phyloP scores from a whole-genome alignment of 805 yeast species.

The Ogataea haglerorum region DNA sequence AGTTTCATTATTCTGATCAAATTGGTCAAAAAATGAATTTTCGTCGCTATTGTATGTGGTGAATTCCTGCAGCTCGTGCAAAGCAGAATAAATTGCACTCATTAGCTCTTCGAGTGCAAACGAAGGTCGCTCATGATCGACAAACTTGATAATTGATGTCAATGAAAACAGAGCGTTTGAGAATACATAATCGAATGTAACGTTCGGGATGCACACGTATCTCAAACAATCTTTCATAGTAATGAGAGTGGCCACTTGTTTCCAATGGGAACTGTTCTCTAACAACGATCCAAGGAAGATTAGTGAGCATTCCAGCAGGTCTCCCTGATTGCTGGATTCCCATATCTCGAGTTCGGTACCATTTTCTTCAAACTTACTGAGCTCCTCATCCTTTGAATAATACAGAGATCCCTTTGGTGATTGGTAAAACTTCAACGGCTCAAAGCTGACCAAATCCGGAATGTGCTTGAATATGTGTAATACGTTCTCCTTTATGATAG shows the following conservation, averaged over 20 bases:
- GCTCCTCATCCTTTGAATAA: conserved; percentile 37
- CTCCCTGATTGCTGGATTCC: conserved; percentile 48
- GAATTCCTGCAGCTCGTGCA: conserved; percentile 24
- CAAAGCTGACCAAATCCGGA: conserved; percentile 38
- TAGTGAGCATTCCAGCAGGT: conserved; percentile 48
- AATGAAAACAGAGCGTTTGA: conserved; percentile 54
- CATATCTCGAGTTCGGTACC: conserved; percentile 43
- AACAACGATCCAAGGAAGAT: conserved; percentile 50
- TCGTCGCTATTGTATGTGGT: conserved; percentile 28
- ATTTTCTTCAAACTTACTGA: conserved; percentile 41
- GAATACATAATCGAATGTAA: conserved; percentile 59
- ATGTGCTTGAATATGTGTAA: conserved; percentile 42
- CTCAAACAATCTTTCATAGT: conserved; percentile 44
- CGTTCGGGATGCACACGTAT: conserved; percentile 46
- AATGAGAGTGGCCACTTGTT: conserved; percentile 36
- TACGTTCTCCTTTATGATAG: conserved; percentile 50
- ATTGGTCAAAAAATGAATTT: conserved; percentile 37
- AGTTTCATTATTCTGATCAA: conserved; percentile 26
- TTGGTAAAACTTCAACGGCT: conserved; percentile 43
- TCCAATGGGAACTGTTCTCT: conserved; percentile 50
- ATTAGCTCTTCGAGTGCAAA: conserved; percentile 38
- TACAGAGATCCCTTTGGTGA: conserved; percentile 40
- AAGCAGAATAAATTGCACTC: conserved; percentile 11
- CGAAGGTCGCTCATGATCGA: conserved; percentile 52
- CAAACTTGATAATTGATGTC: conserved; percentile 50